These are phyloP conservation scores for Trametes hirsuta DNA, from an alignment of 1,284 basidiomycete genomes.

Conservation along the genomic window DNA sequence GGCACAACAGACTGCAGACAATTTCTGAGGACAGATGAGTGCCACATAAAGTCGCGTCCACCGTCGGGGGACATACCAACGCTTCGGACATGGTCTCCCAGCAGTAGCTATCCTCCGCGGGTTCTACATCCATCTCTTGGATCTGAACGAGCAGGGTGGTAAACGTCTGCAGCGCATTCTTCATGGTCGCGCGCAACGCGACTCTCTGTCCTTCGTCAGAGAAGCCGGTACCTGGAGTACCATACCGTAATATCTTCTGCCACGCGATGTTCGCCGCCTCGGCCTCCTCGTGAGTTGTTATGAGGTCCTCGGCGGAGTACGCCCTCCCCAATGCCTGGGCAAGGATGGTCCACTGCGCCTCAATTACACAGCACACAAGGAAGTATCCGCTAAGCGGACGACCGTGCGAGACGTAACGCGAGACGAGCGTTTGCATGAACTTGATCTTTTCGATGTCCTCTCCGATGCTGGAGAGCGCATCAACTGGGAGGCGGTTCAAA, in stretches of 20 bases:
- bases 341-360: constrained; percentile 82
- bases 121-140: constrained; percentile 78
- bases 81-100: constrained; percentile 89
- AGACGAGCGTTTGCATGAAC: constrained; percentile 73
- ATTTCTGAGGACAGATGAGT: constrained; percentile 61
- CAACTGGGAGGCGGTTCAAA: constrained; percentile 67
- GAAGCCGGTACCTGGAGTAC: constrained; percentile 45
- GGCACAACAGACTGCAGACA: constrained; percentile 84
- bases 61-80: constrained; percentile 44
- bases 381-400: constrained; percentile 88
- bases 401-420: constrained; percentile 75
- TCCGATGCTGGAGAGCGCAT: constrained; percentile 61
- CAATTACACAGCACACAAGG: constrained; percentile 83
- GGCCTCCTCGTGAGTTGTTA: constrained; percentile 57
- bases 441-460: constrained; percentile 52
- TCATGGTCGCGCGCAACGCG: constrained; percentile 52
- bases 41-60: neutral
- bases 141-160: constrained; percentile 75
- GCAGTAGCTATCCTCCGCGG: constrained; percentile 79
- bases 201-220: constrained; percentile 45
- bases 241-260: constrained; percentile 63
- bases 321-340: constrained; percentile 72
- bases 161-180: constrained; percentile 72
- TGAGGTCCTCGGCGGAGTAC: constrained; percentile 29
- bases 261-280: constrained; percentile 83